A percentile compares a stretch with the other conserved stretches of the same genome.
Conservation (phyloP, 1,284 basidiomycete species). For the Moniliophthora roreri region DNA sequence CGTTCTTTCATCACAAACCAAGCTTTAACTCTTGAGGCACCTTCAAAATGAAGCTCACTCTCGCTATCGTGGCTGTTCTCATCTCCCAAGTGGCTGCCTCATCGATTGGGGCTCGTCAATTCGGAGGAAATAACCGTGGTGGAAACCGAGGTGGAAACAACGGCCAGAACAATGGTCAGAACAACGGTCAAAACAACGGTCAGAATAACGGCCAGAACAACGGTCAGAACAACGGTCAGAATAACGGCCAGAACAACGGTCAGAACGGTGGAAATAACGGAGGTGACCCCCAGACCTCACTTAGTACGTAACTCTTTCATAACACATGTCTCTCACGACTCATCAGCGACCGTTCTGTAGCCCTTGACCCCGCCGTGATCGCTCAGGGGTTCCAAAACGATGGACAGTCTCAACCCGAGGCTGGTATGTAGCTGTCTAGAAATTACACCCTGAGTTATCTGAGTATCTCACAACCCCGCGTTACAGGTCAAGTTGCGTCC, state of each 20-base stretch:
- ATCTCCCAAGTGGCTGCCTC: too few species aligned
- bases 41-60: too few species aligned
- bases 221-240: not conserved
- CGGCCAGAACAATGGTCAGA: not conserved
- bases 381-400: conserved; percentile 19
- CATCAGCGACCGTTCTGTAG: conserved; percentile 1
- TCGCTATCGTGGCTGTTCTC: too few species aligned
- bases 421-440: not conserved
- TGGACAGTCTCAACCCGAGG: conserved; percentile 18
- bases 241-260: conserved; percentile 5
- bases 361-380: conserved; percentile 34
- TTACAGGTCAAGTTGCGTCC: conserved; percentile 39
- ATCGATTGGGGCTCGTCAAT: too few species aligned
- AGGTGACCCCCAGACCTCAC: conserved; percentile 25
- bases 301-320: conserved; percentile 18
- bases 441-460: too few species aligned
- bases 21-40: too few species aligned
- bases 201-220: not conserved
- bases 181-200: not conserved
- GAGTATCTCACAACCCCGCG: not conserved
- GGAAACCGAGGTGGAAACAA: not conserved
- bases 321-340: not conserved
- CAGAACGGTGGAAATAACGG: conserved; percentile 7
- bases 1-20: too few species aligned
- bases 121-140: not conserved